Evolutionary conservation across 83 land plant genomes (phyloP).

Genomic region (Picea engelmannii): DNA sequence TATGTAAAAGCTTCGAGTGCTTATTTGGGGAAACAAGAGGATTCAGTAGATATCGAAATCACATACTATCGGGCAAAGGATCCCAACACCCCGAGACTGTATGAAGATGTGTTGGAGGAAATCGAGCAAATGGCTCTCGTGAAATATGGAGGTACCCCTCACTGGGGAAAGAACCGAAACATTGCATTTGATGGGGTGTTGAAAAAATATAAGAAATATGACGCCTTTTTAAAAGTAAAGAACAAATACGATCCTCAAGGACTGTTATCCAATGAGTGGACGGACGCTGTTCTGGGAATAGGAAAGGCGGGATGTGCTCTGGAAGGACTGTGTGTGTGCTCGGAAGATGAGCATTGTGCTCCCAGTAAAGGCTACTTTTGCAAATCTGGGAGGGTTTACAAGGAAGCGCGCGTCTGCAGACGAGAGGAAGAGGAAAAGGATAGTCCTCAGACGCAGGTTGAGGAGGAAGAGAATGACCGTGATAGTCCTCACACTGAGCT

Average conservation of each 20-base stretch:
- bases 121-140: constrained; percentile 71
- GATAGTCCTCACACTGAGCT: no score
- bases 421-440: no score
- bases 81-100: constrained; percentile 35
- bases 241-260: no score
- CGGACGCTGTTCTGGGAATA: constrained; percentile 18
- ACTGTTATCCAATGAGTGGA: no score
- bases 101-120: constrained; percentile 71
- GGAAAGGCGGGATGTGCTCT: constrained; percentile 1
- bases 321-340: constrained; percentile 75
- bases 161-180: constrained; percentile 87
- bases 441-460: no score
- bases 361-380: constrained; percentile 17
- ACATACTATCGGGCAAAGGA: constrained; percentile 36
- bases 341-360: constrained; percentile 48
- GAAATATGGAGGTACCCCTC: constrained; percentile 71
- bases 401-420: constrained; percentile 7
- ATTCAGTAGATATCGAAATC: constrained; percentile 55
- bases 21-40: constrained; percentile 69
- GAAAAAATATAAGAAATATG: constrained; percentile 20
- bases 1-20: constrained; percentile 57
- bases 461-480: no score
- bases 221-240: constrained; percentile 27
- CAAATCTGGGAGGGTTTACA: not conserved
- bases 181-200: constrained; percentile 49